Evolutionary conservation across 2,329 filamentous ascomycete genomes (phyloP).

Genomic region (Zymoseptoria pseudotritici): DNA sequence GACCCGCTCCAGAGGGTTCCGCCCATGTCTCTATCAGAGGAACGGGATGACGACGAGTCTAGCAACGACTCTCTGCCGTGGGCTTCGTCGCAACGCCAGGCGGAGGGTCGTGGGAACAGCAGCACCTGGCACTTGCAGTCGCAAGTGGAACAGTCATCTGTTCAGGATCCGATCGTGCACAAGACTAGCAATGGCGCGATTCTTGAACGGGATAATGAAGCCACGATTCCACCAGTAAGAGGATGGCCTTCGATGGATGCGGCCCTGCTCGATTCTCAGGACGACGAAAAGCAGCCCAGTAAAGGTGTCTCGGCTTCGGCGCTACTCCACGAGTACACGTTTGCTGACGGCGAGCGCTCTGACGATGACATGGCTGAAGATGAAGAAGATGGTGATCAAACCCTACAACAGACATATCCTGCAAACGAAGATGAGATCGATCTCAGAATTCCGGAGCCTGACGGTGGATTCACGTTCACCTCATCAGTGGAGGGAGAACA

Average conservation of each 20-base stretch:
- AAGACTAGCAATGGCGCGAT: not conserved
- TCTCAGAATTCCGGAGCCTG: constrained; percentile 23
- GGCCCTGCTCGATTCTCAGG: not conserved
- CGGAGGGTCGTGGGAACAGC: not conserved
- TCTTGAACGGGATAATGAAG: not conserved
- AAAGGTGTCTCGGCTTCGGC: not conserved
- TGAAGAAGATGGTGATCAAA: not conserved
- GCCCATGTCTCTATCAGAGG: not conserved
- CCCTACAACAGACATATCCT: not conserved
- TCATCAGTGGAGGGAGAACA: constrained; percentile 7
- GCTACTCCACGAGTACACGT: not conserved
- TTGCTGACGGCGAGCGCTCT: not conserved
- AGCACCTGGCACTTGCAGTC: not conserved
- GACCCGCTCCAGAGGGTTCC: not conserved
- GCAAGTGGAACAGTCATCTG: not conserved
- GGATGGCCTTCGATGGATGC: not conserved
- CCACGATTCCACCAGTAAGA: not conserved
- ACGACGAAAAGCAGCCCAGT: not conserved
- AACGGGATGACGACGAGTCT: not conserved
- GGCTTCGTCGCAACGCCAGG: not conserved
- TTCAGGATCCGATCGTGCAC: not conserved
- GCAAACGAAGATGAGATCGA: constrained; percentile 14
- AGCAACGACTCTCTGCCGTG: not conserved
- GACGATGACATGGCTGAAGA: constrained; percentile 8
- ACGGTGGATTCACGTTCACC: constrained; percentile 19